Base-by-base conservation (phyloP, 352 stramenopile genomes). In the Phytophthora crassamura region DNA sequence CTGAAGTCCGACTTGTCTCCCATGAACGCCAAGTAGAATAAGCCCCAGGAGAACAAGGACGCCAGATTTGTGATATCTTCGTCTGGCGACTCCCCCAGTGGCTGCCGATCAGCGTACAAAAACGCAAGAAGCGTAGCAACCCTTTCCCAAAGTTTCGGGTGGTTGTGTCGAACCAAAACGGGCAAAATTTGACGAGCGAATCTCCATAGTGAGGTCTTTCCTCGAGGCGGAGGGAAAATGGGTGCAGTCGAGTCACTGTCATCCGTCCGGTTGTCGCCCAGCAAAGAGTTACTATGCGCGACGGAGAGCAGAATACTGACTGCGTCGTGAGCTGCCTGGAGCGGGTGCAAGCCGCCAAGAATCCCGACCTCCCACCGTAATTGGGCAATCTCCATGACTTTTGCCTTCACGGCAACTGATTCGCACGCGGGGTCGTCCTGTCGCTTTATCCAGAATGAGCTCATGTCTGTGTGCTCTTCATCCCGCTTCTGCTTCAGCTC, bases 11-110 rank as follows among this genome's bases (percentile, higher is more conserved):
- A 49, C 5, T 62, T 69, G 15, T 84, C 67, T 9, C 71, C 70
- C 7, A 87, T 39, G 40, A 96, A 93, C 9, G 75, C 78, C 69
- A 94, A 77, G 64, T 89, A 94, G 42, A 88, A 96, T 16, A 95
- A 50, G 2, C 88, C 88, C 80, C 77, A 90, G 4, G 73, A 63
- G 43, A 85, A 84, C 39, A 96, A 64, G 11, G 53, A 78, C 11
- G 63, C 64, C 32, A 70, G 64, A 30, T 80, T 77, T 20, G 72
- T 75, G 7, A 55, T 55, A 18, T 76, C 73, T 38, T 82, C 73
- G 49, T 84, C 70, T 22, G 49, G 40, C 14, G 69, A 41, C 7
- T 64, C 64, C 6, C 30, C 60, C 35, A 69, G 15, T 33, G 34
- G 36, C 20, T 68, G 57, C 1, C 33, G 58, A 35, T 85, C 72